Conservation (phyloP, 306 rosid species). For the Acacia melanoxylon region DNA sequence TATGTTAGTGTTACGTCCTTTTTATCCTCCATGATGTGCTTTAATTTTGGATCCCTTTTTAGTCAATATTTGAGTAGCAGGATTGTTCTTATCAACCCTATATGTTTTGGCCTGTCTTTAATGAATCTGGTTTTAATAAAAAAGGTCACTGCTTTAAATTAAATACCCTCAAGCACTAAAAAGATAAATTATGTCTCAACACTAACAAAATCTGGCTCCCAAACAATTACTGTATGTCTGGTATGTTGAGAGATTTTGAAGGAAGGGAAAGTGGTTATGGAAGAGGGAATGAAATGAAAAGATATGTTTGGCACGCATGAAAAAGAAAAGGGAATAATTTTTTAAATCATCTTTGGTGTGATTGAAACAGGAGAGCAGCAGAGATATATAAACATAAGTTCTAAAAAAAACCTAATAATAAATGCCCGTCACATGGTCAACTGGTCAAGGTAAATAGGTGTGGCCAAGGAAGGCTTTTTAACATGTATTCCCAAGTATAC, state of each 20-base stretch:
- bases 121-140: background rate
- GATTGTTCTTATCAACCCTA: background rate
- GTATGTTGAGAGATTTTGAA: background rate
- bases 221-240: background rate
- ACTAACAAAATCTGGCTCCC: background rate
- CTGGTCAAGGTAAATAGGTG: background rate
- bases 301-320: background rate
- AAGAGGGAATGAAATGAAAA: background rate
- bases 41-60: background rate
- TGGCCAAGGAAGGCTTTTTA: background rate
- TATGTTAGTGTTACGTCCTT: background rate
- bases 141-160: background rate
- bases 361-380: background rate
- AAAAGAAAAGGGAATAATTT: background rate
- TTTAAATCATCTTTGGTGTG: background rate
- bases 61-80: background rate
- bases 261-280: background rate
- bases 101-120: background rate
- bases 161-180: background rate
- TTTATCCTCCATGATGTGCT: background rate
- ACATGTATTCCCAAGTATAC: background rate
- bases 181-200: background rate
- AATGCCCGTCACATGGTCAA: background rate
- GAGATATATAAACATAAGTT: background rate
- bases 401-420: background rate